Base-by-base conservation (phyloP, 202 grass and related monocot species). In the Elaeis oleifera region DNA sequence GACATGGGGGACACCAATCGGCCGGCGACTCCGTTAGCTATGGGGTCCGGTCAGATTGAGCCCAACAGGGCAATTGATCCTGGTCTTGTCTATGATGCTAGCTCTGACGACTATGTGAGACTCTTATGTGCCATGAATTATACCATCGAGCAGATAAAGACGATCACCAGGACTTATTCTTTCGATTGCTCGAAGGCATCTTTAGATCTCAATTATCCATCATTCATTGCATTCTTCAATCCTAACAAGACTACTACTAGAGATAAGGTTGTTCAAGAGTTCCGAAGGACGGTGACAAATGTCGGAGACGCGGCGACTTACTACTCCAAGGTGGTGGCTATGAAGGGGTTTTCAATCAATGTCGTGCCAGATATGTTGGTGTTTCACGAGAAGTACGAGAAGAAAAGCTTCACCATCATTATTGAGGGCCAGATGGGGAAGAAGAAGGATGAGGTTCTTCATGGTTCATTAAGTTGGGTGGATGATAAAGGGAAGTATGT, bases 131-230 rank as follows among this genome's bases (percentile, higher is more conserved):
- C 78, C 11, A 74, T 77, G 27, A 96, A 90, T 64, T 88, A 78
- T 57, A 96, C 87, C 8, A 59, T 14, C n/a, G 19, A 75, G 0
- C 81, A 96, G 31, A 85, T 96, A 48, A 78, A 18, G 78, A 54
- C 59, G 23, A 88, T 96, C 66, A 80, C 84, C 16, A 68, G 65
- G 51, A 85, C 77, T 16, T 63, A 78, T 7, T 17, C 55, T 20
- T 56, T 73, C 53, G 83, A 96, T 67, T 96, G 91, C 50, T 83
- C 69, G 11, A 4, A 58, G 19, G 65, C 79, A 16, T 81, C 84
- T 3, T 60, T 58, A 25, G 91, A 96, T 59, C 76, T 90, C 52
- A 90, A 96, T 78, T 96, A 90, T 39, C 87, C 87, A 1, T 96
- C 84, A 3, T 83, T 96, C 63, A 67, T 88, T 14, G 67, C 81